Conservation (phyloP, 768 basidiomycete species). For the Fistulinella prunicolor region DNA sequence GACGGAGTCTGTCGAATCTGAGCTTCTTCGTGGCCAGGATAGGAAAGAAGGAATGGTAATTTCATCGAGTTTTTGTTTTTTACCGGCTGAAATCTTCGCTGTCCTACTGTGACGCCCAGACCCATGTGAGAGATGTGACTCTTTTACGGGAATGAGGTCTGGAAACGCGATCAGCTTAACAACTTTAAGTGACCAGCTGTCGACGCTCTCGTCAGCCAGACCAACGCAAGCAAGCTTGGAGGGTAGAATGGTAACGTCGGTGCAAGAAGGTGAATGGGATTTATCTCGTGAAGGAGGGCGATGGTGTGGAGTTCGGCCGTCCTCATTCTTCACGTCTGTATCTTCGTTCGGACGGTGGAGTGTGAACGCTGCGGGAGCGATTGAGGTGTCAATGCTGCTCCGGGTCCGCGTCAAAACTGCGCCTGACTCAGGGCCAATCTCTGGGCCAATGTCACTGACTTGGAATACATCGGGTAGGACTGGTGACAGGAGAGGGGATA, state of each 20-base stretch:
- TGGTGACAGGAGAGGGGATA: slow-evolving; percentile 33
- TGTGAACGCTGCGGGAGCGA: slow-evolving; percentile 9
- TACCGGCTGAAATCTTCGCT: slow-evolving; percentile 4
- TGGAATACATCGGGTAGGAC: slow-evolving; percentile 30
- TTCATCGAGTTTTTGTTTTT: slow-evolving; percentile 12
- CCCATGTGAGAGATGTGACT: slow-evolving; percentile 5
- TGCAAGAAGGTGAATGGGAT: slow-evolving; percentile 53
- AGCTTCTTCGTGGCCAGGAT: slow-evolving; percentile 20
- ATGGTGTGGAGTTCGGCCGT: slow-evolving; percentile 5
- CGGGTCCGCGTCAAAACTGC: slow-evolving; percentile 50
- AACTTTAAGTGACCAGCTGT: slow-evolving; percentile 74
- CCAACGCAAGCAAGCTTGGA: slow-evolving; percentile 77
- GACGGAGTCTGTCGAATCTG: slow-evolving; percentile 24
- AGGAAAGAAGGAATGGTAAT: slow-evolving; percentile 20
- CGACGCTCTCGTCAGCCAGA: slow-evolving; percentile 61
- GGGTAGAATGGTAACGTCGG: slow-evolving; percentile 60
- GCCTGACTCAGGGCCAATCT: slow-evolving; percentile 34
- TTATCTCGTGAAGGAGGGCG: slow-evolving; percentile 32
- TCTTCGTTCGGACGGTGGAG: slow-evolving; percentile 6
- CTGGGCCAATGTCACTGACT: slow-evolving; percentile 27
- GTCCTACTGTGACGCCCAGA: slow-evolving; percentile 2
- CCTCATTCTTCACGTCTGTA: slow-evolving; percentile 2
- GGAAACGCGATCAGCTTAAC: slow-evolving; percentile 76
- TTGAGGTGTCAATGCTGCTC: slow-evolving; percentile 37
- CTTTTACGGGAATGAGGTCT: slow-evolving; percentile 52